A percentile compares a stretch with the other conserved stretches of the same genome.
Conservation (phyloP, 2,329 filamentous ascomycete genomes). For the Fusarium sp. region DNA sequence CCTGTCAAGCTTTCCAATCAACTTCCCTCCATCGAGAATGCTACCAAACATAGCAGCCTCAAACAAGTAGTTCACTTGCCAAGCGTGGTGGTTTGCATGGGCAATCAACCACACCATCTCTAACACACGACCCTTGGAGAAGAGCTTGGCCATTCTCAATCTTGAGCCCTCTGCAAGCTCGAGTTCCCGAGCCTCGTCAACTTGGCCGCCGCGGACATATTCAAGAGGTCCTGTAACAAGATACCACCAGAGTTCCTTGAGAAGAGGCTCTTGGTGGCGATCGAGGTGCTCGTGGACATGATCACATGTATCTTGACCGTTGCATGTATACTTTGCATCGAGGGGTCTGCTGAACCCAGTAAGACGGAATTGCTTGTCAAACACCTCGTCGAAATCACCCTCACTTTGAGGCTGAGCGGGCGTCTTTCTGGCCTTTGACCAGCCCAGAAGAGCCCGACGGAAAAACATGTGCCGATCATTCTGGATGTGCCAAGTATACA, state of each 20-base stretch:
- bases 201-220: slow-evolving; percentile 35
- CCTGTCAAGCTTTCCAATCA: slow-evolving; percentile 50
- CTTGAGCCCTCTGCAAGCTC: slow-evolving; percentile 36
- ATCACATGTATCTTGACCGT: slow-evolving; percentile 37
- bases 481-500: slow-evolving; percentile 53
- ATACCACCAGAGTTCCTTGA: slow-evolving; percentile 39
- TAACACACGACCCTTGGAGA: slow-evolving; percentile 32
- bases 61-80: slow-evolving; percentile 51
- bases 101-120: slow-evolving; percentile 47
- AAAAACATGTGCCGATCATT: slow-evolving; percentile 53
- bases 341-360: slow-evolving; percentile 49
- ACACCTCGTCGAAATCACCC: slow-evolving; percentile 51
- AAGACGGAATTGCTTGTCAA: slow-evolving; percentile 47
- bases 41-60: slow-evolving; percentile 54
- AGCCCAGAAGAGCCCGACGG: slow-evolving; percentile 50
- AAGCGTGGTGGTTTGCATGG: slow-evolving; percentile 46
- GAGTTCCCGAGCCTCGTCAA: slow-evolving; percentile 25
- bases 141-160: slow-evolving; percentile 44
- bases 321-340: slow-evolving; percentile 25
- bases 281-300: slow-evolving; percentile 29
- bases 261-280: slow-evolving; percentile 22
- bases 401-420: slow-evolving; percentile 45
- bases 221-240: slow-evolving; percentile 32
- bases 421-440: slow-evolving; percentile 48
- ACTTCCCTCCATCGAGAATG: slow-evolving; percentile 48